These are phyloP conservation scores for Wickerhamiella qilinensis DNA, from an alignment of 805 yeast species.

Conservation along the genomic window DNA sequence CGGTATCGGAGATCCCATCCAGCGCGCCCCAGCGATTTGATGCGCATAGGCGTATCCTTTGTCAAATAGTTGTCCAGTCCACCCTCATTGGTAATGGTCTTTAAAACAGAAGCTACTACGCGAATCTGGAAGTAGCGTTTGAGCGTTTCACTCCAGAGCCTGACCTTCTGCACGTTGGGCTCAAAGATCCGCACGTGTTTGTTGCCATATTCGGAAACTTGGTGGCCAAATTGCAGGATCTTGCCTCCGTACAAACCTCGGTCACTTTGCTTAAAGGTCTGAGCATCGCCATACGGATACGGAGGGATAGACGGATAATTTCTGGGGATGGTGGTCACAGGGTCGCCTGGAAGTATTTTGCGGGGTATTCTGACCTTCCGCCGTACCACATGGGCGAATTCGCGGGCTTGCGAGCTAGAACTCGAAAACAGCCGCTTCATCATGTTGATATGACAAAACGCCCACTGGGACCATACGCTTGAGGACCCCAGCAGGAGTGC, in stretches of 20 bases:
- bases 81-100: slow-evolving; percentile 83
- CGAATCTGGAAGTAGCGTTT: slow-evolving; percentile 38
- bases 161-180: slow-evolving; percentile 65
- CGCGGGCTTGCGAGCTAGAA: slow-evolving; percentile 6
- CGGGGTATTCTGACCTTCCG: slow-evolving; percentile 15
- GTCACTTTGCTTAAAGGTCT: slow-evolving; percentile 67
- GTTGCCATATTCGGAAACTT: slow-evolving; percentile 61
- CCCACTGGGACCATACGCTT: no score
- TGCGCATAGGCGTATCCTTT: slow-evolving; percentile 77
- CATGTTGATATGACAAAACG: no score
- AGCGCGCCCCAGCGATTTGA: slow-evolving; percentile 78
- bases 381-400: slow-evolving; percentile 17
- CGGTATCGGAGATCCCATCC: slow-evolving; percentile 85
- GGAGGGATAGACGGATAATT: slow-evolving; percentile 34
- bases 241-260: slow-evolving; percentile 85
- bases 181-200: slow-evolving; percentile 57
- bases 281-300: slow-evolving; percentile 67
- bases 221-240: slow-evolving; percentile 59
- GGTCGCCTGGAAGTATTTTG: slow-evolving; percentile 29
- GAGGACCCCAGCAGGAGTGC: no score
- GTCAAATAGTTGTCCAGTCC: slow-evolving; percentile 80
- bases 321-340: slow-evolving; percentile 24
- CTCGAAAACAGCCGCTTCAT: neutral
- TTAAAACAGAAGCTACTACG: slow-evolving; percentile 65
- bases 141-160: slow-evolving; percentile 73